Conservation (phyloP, 1,284 basidiomycete genomes). For the Xerocomus nothofagi region DNA sequence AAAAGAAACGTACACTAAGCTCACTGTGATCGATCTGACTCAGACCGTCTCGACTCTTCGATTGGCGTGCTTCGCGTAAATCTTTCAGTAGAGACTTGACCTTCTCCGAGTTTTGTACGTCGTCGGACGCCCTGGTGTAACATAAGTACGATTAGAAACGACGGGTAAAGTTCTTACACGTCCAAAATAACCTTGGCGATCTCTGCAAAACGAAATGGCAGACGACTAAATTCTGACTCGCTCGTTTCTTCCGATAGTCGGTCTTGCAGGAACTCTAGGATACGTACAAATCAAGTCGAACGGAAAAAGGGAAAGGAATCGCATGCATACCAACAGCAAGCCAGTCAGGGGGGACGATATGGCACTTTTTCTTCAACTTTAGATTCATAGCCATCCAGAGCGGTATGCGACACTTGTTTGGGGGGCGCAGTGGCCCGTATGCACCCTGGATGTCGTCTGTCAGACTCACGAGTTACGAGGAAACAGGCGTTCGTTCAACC, state of each 20-base stretch:
- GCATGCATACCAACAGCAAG: slow-evolving; percentile 66
- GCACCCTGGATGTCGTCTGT: slow-evolving; percentile 58
- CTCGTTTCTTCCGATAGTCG: slow-evolving; percentile 70
- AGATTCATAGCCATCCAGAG: slow-evolving; percentile 95
- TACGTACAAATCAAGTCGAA: neutral
- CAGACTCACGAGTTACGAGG: slow-evolving; percentile 39
- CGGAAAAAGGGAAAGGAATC: neutral
- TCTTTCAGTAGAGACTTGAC: slow-evolving; percentile 88
- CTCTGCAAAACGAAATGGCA: slow-evolving; percentile 88
- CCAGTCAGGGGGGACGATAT: slow-evolving; percentile 90
- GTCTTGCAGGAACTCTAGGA: slow-evolving; percentile 70
- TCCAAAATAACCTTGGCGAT: slow-evolving; percentile 88
- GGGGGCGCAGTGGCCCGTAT: slow-evolving; percentile 92
- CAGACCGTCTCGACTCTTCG: slow-evolving; percentile 88
- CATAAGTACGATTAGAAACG: neutral
- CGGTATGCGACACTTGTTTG: slow-evolving; percentile 79
- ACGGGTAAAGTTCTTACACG: slow-evolving; percentile 50
- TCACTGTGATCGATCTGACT: slow-evolving; percentile 70
- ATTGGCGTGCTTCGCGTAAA: slow-evolving; percentile 90
- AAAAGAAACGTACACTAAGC: slow-evolving; percentile 61
- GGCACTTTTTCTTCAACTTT: slow-evolving; percentile 92
- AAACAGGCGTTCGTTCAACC: slow-evolving; percentile 32
- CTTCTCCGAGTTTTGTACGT: slow-evolving; percentile 79
- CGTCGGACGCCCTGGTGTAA: slow-evolving; percentile 78
- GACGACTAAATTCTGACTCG: slow-evolving; percentile 66